A percentile compares a stretch with the other conserved stretches of the same genome.
Evolutionary conservation across 768 basidiomycete species (phyloP).

Genomic region (Rhizopogon salebrosus): DNA sequence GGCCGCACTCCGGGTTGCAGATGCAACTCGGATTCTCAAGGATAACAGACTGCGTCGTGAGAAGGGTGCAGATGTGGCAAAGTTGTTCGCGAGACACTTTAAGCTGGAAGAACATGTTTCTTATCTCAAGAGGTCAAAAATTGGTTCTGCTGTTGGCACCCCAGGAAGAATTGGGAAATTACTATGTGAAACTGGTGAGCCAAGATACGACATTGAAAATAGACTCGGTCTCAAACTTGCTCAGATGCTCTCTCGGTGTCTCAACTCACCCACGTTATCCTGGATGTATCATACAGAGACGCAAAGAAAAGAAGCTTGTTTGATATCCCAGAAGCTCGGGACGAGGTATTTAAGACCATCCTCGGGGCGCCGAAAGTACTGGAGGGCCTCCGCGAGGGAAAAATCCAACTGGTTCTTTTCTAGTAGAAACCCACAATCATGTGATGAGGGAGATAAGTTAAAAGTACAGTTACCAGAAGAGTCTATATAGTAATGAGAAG

Average conservation of each 20-base stretch:
- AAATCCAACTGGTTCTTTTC: slow-evolving; percentile 77
- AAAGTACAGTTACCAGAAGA: not conserved
- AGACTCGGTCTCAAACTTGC: slow-evolving; percentile 7
- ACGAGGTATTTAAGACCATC: slow-evolving; percentile 74
- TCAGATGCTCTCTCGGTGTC: slow-evolving; percentile 68
- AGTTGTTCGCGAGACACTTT: slow-evolving; percentile 94
- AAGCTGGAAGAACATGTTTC: slow-evolving; percentile 84
- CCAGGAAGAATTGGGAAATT: slow-evolving; percentile 89
- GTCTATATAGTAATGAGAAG: slow-evolving; percentile 4
- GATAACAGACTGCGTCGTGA: slow-evolving; percentile 67
- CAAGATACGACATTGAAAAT: not conserved
- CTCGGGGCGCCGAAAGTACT: slow-evolving; percentile 58
- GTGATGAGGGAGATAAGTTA: not conserved
- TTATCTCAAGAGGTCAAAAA: slow-evolving; percentile 79
- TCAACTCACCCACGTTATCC: slow-evolving; percentile 77
- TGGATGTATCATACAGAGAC: slow-evolving; percentile 72
- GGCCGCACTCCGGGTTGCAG: slow-evolving; percentile 90
- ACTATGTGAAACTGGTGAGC: slow-evolving; percentile 61
- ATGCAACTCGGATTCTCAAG: slow-evolving; percentile 72
- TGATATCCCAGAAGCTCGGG: slow-evolving; percentile 80
- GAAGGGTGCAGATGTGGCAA: slow-evolving; percentile 88
- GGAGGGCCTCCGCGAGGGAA: slow-evolving; percentile 63
- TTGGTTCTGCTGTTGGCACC: slow-evolving; percentile 87
- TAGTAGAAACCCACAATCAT: slow-evolving; percentile 27
- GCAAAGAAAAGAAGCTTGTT: slow-evolving; percentile 70